Base-by-base conservation (phyloP, 257 asterid genomes). In the Solanum microdontum region DNA sequence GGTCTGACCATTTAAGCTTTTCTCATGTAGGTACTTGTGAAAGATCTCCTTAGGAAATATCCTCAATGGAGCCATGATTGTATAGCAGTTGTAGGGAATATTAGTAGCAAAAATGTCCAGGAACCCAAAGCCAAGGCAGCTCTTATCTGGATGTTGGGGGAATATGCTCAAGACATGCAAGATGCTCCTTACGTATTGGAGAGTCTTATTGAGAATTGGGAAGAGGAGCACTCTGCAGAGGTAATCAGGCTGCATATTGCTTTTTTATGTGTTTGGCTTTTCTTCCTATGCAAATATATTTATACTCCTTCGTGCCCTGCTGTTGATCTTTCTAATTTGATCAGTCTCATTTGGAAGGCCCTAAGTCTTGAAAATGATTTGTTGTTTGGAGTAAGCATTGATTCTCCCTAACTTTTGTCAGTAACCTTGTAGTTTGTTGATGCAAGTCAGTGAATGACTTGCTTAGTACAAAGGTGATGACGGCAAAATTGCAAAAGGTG, bases 41-140 rank as follows among this genome's bases (percentile, higher is more conserved):
- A 97, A 92, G 99, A 97, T 92, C 99, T 97, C 88, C 95, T 97
- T 80, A 92, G 99, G 88, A 97, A 97, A 92, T 97, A 97, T 92
- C 99, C 99, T 62, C 99, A 97, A 87, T 97, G 99, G 99, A 97
- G 99, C 91, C 99, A 95, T 69, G 99, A 97, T 94, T 97, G 99
- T 91, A 96, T 97, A 66, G 99, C 99, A 40, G 99, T 97, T 45
- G 98, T 97, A 55, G 99, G 99, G 87, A 97, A 93, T 93, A 97
- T 96, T 90, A 97, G 99, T 88, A 96, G 98, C 96, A 96, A 93
- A 88, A 96, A 93, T 89, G 91, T 97, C 84, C 98, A 97, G 91
- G 99, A 97, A 91, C 98, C 99, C 75, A 95, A 95, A 92, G 99
- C 99, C 87, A 97, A 96, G 92, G 94, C 99, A 86, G 98, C 99